Evolutionary conservation across 805 yeast genomes (phyloP), one percentile per base, ranked within the genome.

Genomic region (Ogataea nonfermentans): DNA sequence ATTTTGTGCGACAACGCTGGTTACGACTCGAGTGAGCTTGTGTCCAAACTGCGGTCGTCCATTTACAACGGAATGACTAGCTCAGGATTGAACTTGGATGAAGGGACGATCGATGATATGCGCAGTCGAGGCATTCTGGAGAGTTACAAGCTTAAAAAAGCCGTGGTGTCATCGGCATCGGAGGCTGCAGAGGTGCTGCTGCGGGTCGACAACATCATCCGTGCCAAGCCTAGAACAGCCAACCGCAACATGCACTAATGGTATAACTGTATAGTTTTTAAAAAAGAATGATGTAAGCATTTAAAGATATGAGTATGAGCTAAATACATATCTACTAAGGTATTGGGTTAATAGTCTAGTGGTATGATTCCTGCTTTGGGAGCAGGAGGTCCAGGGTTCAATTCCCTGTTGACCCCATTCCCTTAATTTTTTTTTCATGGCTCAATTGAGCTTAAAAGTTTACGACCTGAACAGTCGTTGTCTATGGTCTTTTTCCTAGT

Each of bases 1-100:
- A 90, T 93, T 47, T 72, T 93, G 51, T 96, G 96, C 32, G 98
- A 93, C 59, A 93, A 93, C 60, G 98, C 99, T 4, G 99, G 99
- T 20, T 86, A 78, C 56, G 99, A 93, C 61, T 84, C 96, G 15
- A 80, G 89, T 55, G 98, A 95, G 53, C 71, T 93, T 47, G 95
- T 93, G 10, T 76, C 98, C 8, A 88, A 87, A 62, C 73, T 93
- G 55, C 79, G 97, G 65, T 80, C 96, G 2, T 81, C 95, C 15
- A 83, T 89, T 40, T 93, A 93, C 70, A 84, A 81, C 57, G 99
- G 99, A 24, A 79, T 87, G 73, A 74, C 87, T 14, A 88, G 96
- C 5, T 81, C 91, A 4, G 99, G 99, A 27, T 74, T 93, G 49
- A 95, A 93, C 59, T 75, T 93, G 55, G 80, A 85, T 59, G 72